These are phyloP conservation scores for Porcisia deanei DNA, from an alignment of 208 protist species.

Conservation along the genomic window DNA sequence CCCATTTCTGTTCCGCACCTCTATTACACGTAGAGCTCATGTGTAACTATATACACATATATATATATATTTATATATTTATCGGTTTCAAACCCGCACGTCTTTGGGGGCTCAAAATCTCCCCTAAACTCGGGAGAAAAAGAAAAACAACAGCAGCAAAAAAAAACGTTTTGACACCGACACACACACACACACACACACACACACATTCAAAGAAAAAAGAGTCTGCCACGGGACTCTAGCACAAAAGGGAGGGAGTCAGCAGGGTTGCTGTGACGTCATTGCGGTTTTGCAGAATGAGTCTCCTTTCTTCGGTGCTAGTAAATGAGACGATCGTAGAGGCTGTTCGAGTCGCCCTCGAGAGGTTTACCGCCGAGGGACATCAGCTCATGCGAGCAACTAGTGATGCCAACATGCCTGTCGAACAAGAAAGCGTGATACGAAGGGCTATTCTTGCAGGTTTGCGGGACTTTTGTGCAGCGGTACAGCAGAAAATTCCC, in stretches of 20 bases:
- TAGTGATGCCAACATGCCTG: neutral
- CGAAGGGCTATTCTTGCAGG: conserved; percentile 8
- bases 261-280: no score
- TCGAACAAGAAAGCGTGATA: conserved; percentile 14
- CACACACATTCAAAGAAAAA: neutral
- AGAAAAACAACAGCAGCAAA: neutral
- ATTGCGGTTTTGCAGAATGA: neutral
- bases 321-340: conserved; percentile 26
- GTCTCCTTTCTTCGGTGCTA: conserved; percentile 1
- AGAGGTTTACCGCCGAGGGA: conserved; percentile 8
- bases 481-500: neutral
- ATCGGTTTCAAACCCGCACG: neutral
- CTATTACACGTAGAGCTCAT: no score
- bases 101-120: no score
- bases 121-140: neutral
- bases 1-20: no score
- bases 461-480: conserved; percentile 4
- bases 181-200: neutral
- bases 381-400: neutral
- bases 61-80: neutral
- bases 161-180: neutral
- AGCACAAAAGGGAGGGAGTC: no score
- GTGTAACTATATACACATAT: neutral
- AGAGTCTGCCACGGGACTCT: neutral
- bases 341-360: conserved; percentile 20